Percentiles rank a stretch among this genome's conserved stretches.
Evolutionary conservation across 2,329 filamentous ascomycete genomes (phyloP).

Genomic region (Cladorrhinum sp.): DNA sequence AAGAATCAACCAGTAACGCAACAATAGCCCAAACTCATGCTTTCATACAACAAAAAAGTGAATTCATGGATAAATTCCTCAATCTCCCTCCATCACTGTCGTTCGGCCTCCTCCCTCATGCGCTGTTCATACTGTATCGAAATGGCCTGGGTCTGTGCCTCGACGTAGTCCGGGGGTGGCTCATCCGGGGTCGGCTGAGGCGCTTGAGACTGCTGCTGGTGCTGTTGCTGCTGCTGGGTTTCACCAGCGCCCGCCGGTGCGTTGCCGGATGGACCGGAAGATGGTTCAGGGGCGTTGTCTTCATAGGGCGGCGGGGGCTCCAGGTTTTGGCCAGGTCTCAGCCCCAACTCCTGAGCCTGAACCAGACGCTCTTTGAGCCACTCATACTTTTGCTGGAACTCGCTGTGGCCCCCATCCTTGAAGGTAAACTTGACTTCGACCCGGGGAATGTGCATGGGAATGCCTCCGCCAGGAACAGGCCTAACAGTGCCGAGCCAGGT

Average conservation of each 20-base stretch:
- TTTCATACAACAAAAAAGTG: neutral
- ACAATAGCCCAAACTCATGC: neutral
- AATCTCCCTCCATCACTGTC: constrained; percentile 35
- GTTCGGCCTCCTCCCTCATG: constrained; percentile 70
- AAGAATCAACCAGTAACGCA: neutral
- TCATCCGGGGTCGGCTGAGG: constrained; percentile 56
- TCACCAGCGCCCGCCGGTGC: neutral
- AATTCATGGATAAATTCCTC: neutral
- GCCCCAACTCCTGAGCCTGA: constrained; percentile 73
- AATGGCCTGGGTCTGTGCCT: constrained; percentile 73
- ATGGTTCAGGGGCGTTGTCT: constrained; percentile 44
- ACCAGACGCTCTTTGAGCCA: constrained; percentile 78
- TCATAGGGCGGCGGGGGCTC: constrained; percentile 90
- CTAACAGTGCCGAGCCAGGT: constrained; percentile 79
- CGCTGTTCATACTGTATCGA: constrained; percentile 63
- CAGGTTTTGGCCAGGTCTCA: constrained; percentile 62
- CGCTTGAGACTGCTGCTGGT: constrained; percentile 23
- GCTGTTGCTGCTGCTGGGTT: constrained; percentile 2
- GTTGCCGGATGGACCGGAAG: constrained; percentile 28
- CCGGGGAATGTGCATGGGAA: constrained; percentile 68
- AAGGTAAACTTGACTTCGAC: constrained; percentile 85
- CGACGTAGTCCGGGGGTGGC: constrained; percentile 84
- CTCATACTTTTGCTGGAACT: constrained; percentile 81
- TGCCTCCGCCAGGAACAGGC: constrained; percentile 78
- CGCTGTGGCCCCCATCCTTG: constrained; percentile 91